These are phyloP conservation scores for Diplodia scrobiculata DNA, from an alignment of 2,329 filamentous ascomycete species.

Conservation along the genomic window DNA sequence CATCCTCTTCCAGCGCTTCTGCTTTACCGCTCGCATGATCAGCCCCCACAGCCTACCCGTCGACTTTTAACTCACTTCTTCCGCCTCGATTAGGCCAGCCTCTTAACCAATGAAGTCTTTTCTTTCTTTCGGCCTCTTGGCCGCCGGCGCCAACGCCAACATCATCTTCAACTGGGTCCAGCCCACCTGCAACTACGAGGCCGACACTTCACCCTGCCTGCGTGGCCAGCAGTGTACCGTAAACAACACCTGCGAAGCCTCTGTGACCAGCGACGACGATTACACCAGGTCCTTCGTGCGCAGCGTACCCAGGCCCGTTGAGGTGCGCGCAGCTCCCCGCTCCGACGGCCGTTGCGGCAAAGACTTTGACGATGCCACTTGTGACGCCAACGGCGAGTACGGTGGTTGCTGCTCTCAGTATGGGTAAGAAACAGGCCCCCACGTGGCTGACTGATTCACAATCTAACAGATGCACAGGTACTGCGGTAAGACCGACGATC, in stretches of 20 bases:
- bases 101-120: conserved; percentile 26
- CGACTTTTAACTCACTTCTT: conserved; percentile 11
- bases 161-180: conserved; percentile 54
- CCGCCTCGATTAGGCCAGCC: conserved; percentile 7
- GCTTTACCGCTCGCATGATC: conserved; percentile 4
- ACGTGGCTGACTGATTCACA: conserved; percentile 29
- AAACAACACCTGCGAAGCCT: conserved; percentile 35
- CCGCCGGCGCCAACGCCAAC: conserved; percentile 48
- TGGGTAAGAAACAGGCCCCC: conserved; percentile 31
- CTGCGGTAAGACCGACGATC: conserved; percentile 43
- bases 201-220: conserved; percentile 40
- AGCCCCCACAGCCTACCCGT: neutral
- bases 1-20: neutral
- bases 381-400: conserved; percentile 32
- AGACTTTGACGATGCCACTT: conserved; percentile 36
- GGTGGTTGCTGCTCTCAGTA: conserved; percentile 35
- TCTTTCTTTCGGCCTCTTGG: conserved; percentile 32
- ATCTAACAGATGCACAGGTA: conserved; percentile 34
- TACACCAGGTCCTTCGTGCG: conserved; percentile 38
- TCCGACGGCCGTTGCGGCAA: conserved; percentile 38
- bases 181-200: conserved; percentile 46
- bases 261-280: conserved; percentile 31
- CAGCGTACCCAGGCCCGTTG: conserved; percentile 36
- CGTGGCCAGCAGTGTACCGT: conserved; percentile 44
- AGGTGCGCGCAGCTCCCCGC: conserved; percentile 36